Evolutionary conservation across 805 yeast species (phyloP).

Genomic region (Suhomyces emberorum): DNA sequence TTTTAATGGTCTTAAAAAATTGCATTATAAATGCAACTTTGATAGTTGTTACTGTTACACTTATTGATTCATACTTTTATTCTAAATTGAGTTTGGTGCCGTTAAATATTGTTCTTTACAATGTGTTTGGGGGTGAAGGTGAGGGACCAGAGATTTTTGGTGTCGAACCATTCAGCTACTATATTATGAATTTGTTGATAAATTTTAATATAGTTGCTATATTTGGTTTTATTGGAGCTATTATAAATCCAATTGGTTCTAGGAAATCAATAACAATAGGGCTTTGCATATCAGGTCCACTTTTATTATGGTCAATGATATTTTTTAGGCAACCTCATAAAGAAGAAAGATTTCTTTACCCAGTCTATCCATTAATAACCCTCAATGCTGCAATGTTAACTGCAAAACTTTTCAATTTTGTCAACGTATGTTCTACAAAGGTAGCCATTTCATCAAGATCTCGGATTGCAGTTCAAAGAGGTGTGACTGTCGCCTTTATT

Average conservation of each 20-base stretch:
- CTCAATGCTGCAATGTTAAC: conserved; percentile 57
- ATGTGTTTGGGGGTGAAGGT: conserved; percentile 64
- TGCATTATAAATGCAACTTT: conserved; percentile 16
- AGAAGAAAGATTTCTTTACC: conserved; percentile 89
- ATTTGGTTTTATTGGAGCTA: conserved; percentile 39
- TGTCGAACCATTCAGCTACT: conserved; percentile 73
- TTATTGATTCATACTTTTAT: conserved; percentile 62
- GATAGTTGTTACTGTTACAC: conserved; percentile 24
- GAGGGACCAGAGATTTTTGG: conserved; percentile 93
- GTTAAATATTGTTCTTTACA: conserved; percentile 76
- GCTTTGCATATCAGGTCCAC: conserved; percentile 35
- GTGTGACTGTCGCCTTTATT: conserved; percentile 15
- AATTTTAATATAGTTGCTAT: conserved; percentile 64
- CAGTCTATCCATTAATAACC: conserved; percentile 69
- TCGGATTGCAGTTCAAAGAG: conserved; percentile 7
- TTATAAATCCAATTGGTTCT: conserved; percentile 21
- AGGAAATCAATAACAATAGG: conserved; percentile 14
- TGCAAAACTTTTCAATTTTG: conserved; percentile 12
- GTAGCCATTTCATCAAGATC: neutral
- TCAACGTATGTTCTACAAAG: conserved; percentile 4
- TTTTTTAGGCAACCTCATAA: conserved; percentile 83
- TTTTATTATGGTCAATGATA: conserved; percentile 62
- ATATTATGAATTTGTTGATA: conserved; percentile 61
- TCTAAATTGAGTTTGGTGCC: conserved; percentile 65
- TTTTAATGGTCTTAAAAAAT: conserved; percentile 11